phyloP scores from a whole-genome alignment of 2,329 filamentous ascomycete species.

The Chaetomiaceae sp. region DNA sequence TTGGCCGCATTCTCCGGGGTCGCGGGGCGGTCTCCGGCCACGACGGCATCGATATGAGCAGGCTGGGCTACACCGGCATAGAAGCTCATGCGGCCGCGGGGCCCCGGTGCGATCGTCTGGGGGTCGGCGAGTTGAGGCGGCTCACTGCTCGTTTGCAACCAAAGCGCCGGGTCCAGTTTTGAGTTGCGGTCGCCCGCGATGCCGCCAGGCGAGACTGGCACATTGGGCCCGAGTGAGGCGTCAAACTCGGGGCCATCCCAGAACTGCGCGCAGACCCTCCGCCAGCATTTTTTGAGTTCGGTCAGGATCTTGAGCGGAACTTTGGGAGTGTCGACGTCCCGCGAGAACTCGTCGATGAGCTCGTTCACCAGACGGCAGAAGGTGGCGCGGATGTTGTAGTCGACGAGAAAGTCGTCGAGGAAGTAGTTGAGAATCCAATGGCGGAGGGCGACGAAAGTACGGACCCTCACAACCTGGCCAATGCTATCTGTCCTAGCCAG shows the following conservation, averaged over 20 bases:
- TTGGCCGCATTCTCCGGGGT: conserved; percentile 41
- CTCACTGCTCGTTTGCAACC: conserved; percentile 42
- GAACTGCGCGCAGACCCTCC: conserved; percentile 79
- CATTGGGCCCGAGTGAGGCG: conserved; percentile 54
- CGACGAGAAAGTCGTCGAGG: conserved; percentile 81
- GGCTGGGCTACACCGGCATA: conserved; percentile 43
- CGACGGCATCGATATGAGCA: conserved; percentile 44
- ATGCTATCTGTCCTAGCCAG: conserved; percentile 73
- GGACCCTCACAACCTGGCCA: conserved; percentile 89
- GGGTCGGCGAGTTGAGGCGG: conserved; percentile 43
- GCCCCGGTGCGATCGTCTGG: conserved; percentile 28
- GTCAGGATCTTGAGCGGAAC: conserved; percentile 77
- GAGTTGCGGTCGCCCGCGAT: conserved; percentile 57
- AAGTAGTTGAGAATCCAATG: conserved; percentile 99
- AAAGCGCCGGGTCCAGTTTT: conserved; percentile 50
- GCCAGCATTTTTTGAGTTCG: conserved; percentile 97
- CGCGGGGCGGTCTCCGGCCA: conserved; percentile 41
- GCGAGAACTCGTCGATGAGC: conserved; percentile 51
- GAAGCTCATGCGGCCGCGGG: conserved; percentile 36
- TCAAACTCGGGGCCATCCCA: conserved; percentile 75
- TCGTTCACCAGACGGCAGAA: conserved; percentile 81
- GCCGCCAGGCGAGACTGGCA: conserved; percentile 72
- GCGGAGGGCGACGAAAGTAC: conserved; percentile 89
- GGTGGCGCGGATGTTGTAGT: conserved; percentile 65
- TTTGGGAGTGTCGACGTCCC: conserved; percentile 41